Conservation (phyloP, 2,329 filamentous ascomycete species). For the Penicillium freii region DNA sequence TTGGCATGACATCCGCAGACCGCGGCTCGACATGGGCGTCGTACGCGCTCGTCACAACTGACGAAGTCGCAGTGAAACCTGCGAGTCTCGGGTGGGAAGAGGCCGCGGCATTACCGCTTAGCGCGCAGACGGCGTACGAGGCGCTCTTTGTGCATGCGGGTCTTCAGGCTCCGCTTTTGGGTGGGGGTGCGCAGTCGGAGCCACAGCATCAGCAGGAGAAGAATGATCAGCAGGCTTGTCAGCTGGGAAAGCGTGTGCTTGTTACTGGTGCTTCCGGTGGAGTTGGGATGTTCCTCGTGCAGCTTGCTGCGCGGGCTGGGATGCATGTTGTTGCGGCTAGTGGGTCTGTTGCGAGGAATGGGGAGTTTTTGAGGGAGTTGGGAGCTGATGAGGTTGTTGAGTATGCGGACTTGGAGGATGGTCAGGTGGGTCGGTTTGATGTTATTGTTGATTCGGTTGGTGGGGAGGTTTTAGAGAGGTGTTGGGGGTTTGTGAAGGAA, state of each 20-base stretch:
- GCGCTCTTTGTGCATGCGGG: constrained; percentile 32
- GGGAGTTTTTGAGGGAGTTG: constrained; percentile 33
- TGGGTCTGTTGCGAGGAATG: constrained; percentile 36
- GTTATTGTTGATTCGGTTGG: constrained; percentile 31
- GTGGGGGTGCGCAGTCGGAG: neutral
- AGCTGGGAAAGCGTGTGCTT: constrained; percentile 22
- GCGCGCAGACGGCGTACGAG: constrained; percentile 33
- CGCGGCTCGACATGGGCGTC: constrained; percentile 29
- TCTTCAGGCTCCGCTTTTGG: constrained; percentile 7
- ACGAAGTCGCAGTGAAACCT: constrained; percentile 29
- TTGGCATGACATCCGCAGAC: constrained; percentile 26
- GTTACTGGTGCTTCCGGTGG: constrained; percentile 42
- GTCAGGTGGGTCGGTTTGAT: constrained; percentile 15
- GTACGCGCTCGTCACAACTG: constrained; percentile 22
- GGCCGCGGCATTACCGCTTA: constrained; percentile 30
- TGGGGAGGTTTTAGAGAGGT: constrained; percentile 19
- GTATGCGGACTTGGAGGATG: constrained; percentile 26
- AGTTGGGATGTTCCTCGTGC: constrained; percentile 39
- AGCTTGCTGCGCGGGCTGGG: constrained; percentile 36
- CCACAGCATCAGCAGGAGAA: neutral
- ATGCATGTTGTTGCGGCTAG: constrained; percentile 35
- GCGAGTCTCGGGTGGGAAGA: constrained; percentile 18
- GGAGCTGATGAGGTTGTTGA: constrained; percentile 43
- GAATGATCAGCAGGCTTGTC: neutral
- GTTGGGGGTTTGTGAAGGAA: constrained; percentile 23